These are phyloP conservation scores for Tagetes erecta DNA, from an alignment of 129 eudicot species.

Conservation along the genomic window DNA sequence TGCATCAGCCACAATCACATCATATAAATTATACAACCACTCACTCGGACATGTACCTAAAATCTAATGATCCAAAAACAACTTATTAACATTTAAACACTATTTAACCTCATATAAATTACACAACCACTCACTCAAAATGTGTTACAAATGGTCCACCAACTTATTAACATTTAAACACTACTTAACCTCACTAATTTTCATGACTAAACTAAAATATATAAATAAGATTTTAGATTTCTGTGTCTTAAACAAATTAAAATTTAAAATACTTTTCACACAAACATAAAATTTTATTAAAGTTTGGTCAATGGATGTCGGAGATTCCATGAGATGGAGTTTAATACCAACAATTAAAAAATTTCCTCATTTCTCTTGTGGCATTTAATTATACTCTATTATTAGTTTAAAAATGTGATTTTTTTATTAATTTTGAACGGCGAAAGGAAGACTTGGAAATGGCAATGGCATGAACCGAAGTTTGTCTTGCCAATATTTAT, in stretches of 20 bases:
- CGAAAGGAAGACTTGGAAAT: background rate
- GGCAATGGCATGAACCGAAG: background rate
- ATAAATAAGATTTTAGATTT: background rate
- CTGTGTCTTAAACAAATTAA: background rate
- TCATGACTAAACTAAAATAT: background rate
- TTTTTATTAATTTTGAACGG: too few relatives aligned
- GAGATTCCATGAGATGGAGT: slow-evolving; percentile 22
- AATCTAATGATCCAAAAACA: too few relatives aligned
- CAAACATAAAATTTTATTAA: background rate
- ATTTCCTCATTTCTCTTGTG: slow-evolving; percentile 24
- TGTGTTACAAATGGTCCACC: too few relatives aligned
- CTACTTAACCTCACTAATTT: background rate
- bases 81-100: too few relatives aligned
- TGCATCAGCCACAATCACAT: too few relatives aligned
- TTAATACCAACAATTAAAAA: slow-evolving; percentile 3
- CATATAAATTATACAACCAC: too few relatives aligned
- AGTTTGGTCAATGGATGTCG: slow-evolving; percentile 33
- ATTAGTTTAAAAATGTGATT: background rate
- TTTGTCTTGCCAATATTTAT: slow-evolving; percentile 14
- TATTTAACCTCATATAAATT: too few relatives aligned
- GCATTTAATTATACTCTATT: slow-evolving; percentile 18
- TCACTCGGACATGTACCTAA: too few relatives aligned
- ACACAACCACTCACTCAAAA: too few relatives aligned
- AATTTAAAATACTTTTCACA: background rate
- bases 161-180: too few relatives aligned